Percentiles rank a stretch among this genome's conserved stretches.
Evolutionary conservation across 2,329 filamentous ascomycete species (phyloP).

Genomic region (Calonectria ilicicola): DNA sequence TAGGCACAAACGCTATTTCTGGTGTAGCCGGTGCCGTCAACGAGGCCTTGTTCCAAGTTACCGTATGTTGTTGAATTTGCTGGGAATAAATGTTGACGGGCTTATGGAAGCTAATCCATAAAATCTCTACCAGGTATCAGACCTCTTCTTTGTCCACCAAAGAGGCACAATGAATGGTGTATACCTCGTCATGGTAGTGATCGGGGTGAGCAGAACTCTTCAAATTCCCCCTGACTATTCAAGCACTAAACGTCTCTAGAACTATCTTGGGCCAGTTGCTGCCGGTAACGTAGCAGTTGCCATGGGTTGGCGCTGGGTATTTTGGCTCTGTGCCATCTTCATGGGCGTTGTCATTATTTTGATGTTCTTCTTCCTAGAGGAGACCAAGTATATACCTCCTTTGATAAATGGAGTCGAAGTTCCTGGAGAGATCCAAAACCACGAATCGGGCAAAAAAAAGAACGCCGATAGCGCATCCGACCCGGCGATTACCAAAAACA

Average conservation of each 20-base stretch:
- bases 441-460: neutral
- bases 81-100: too few species aligned
- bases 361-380: slow-evolving; percentile 24
- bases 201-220: slow-evolving; percentile 20
- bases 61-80: slow-evolving; percentile 24
- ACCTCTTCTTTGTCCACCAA: slow-evolving; percentile 48
- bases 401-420: neutral
- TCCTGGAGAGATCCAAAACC: neutral
- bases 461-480: neutral
- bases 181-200: slow-evolving; percentile 31
- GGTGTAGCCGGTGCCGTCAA: slow-evolving; percentile 53
- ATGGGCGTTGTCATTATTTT: slow-evolving; percentile 6
- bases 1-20: slow-evolving; percentile 38
- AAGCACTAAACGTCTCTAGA: neutral
- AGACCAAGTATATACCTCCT: slow-evolving; percentile 17
- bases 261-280: slow-evolving; percentile 32
- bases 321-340: slow-evolving; percentile 20
- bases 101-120: neutral
- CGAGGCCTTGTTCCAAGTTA: slow-evolving; percentile 53
- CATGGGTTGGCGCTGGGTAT: slow-evolving; percentile 27
- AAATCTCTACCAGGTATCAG: slow-evolving; percentile 24
- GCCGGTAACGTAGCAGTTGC: slow-evolving; percentile 24
- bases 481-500: neutral
- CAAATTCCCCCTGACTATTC: accelerated
- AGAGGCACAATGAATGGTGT: slow-evolving; percentile 45